Evolutionary conservation across 768 basidiomycete genomes (phyloP).

Genomic region (Boletus subcaerulescens): DNA sequence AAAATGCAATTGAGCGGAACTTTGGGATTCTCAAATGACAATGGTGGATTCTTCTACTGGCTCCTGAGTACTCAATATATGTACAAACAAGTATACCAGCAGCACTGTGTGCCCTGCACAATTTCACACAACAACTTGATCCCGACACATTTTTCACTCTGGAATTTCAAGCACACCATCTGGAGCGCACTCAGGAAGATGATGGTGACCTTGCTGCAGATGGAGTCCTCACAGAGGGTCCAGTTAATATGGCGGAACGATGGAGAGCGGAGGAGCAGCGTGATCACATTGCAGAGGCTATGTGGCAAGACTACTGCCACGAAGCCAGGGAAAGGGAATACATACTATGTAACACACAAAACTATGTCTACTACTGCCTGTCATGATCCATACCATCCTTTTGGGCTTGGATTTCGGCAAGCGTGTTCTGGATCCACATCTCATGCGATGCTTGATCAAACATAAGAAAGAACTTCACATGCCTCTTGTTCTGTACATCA

Average conservation of each 20-base stretch:
- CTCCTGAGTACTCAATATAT: neutral
- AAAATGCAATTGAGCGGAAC: too few relatives aligned
- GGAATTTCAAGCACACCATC: too few relatives aligned
- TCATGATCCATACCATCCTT: neutral
- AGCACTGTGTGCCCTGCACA: neutral
- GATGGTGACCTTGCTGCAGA: too few relatives aligned
- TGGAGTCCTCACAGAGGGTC: neutral
- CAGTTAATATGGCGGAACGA: neutral
- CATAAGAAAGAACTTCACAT: neutral
- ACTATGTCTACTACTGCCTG: too few relatives aligned
- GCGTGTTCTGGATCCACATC: neutral
- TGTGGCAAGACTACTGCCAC: neutral
- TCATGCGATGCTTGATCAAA: neutral
- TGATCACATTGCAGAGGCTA: neutral
- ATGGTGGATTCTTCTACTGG: too few relatives aligned
- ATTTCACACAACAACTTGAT: too few relatives aligned
- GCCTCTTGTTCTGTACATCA: neutral
- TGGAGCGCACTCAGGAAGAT: too few relatives aligned
- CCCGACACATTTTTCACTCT: too few relatives aligned
- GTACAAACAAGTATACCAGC: neutral
- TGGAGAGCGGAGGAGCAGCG: neutral
- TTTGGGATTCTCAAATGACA: too few relatives aligned
- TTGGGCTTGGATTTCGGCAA: neutral
- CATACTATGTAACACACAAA: neutral
- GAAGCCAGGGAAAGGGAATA: neutral